These are phyloP conservation scores for Madurella fahalii DNA, from an alignment of 2,329 filamentous ascomycete species.

Conservation along the genomic window DNA sequence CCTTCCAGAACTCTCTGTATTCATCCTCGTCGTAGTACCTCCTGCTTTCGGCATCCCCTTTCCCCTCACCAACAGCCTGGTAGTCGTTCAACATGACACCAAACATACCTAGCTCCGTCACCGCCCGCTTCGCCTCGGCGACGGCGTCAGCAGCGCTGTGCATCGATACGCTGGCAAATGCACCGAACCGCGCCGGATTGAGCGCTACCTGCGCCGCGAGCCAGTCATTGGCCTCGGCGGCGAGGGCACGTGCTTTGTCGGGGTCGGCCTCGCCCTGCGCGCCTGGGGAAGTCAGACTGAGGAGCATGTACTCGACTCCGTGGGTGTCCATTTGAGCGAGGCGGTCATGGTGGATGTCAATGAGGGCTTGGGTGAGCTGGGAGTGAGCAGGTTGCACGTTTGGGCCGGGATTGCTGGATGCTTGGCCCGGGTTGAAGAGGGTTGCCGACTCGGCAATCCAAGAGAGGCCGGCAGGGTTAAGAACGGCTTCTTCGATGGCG, in stretches of 20 bases:
- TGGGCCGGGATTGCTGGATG: constrained; percentile 13
- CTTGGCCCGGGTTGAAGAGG: constrained; percentile 27
- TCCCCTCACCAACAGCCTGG: constrained; percentile 22
- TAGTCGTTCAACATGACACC: constrained; percentile 35
- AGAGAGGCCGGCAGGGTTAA: constrained; percentile 30
- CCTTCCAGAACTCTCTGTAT: constrained; percentile 32
- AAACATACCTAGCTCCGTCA: constrained; percentile 32
- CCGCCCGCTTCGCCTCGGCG: constrained; percentile 29
- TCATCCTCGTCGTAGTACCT: constrained; percentile 32
- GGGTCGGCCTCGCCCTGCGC: constrained; percentile 30
- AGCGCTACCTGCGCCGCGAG: constrained; percentile 27
- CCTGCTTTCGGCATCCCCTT: constrained; percentile 21
- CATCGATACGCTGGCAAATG: constrained; percentile 33
- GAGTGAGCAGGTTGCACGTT: constrained; percentile 20
- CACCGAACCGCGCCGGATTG: constrained; percentile 32
- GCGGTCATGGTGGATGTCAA: constrained; percentile 31
- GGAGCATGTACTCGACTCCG: constrained; percentile 36
- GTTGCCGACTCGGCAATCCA: constrained; percentile 29
- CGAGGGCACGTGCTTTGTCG: constrained; percentile 25
- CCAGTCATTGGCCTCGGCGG: constrained; percentile 32
- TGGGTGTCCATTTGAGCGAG: constrained; percentile 33
- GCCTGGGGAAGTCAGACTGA: constrained; percentile 33
- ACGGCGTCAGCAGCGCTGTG: constrained; percentile 30
- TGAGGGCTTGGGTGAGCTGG: constrained; percentile 27
- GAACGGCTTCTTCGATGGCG: constrained; percentile 35